Percentiles rank a stretch among this genome's conserved stretches.
These are phyloP conservation scores for Cyclotella atomus DNA, from an alignment of 108 stramenopile species.

Conservation along the genomic window DNA sequence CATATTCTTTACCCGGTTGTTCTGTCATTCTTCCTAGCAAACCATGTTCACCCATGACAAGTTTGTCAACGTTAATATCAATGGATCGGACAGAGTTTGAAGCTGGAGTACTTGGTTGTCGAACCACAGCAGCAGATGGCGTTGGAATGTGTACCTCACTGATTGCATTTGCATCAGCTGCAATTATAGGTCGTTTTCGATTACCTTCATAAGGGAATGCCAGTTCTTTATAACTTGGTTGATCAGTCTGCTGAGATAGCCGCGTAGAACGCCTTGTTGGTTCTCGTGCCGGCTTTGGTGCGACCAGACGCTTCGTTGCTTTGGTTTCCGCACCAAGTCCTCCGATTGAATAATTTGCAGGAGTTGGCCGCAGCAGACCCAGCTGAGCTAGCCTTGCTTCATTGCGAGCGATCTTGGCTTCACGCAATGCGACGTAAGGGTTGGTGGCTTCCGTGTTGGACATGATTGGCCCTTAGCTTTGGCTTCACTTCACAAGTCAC, in stretches of 20 bases:
- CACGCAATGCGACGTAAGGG: slow-evolving; percentile 65
- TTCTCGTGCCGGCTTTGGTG: background rate
- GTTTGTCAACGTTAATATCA: slow-evolving; percentile 34
- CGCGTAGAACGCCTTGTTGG: slow-evolving; percentile 24
- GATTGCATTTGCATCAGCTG: background rate
- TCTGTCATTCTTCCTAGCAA: slow-evolving; percentile 60
- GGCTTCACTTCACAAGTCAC: background rate
- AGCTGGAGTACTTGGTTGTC: slow-evolving; percentile 5
- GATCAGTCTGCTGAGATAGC: slow-evolving; percentile 6
- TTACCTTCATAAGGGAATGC: background rate
- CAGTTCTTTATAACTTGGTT: background rate
- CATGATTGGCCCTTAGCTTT: background rate
- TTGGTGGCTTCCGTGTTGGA: slow-evolving; percentile 15
- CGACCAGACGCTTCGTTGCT: background rate
- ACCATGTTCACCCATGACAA: slow-evolving; percentile 42
- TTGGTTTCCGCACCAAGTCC: background rate
- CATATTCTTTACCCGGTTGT: slow-evolving; percentile 65
- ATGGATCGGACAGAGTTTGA: slow-evolving; percentile 64
- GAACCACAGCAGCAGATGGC: background rate
- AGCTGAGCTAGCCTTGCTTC: slow-evolving; percentile 64
- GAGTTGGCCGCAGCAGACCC: slow-evolving; percentile 45
- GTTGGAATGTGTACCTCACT: background rate
- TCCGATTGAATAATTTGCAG: background rate
- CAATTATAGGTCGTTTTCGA: background rate
- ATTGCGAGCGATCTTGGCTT: slow-evolving; percentile 76